phyloP scores from a whole-genome alignment of 208 protist species.

The Naegleria lovaniensis region DNA sequence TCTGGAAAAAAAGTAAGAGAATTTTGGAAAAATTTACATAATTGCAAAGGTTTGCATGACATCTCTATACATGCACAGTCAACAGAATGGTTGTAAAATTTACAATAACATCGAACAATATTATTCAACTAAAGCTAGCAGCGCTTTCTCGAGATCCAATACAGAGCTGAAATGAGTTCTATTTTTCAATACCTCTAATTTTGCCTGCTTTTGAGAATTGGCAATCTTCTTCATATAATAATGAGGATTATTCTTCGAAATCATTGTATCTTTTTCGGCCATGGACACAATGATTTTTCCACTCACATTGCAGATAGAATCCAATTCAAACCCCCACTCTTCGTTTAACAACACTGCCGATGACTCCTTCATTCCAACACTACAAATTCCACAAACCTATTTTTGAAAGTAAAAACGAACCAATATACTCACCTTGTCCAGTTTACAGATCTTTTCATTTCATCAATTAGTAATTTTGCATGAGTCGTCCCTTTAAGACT shows the following conservation, averaged over 20 bases:
- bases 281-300: background rate
- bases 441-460: background rate
- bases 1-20: too few species aligned
- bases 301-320: background rate
- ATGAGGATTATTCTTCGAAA: background rate
- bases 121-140: too few species aligned
- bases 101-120: too few species aligned
- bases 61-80: too few species aligned
- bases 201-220: background rate
- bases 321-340: background rate
- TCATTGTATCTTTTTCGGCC: background rate
- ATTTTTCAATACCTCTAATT: background rate
- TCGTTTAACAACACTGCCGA: background rate
- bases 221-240: background rate
- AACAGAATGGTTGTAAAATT: too few species aligned
- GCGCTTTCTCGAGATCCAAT: background rate
- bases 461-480: background rate
- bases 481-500: background rate
- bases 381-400: too few species aligned
- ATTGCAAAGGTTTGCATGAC: too few species aligned
- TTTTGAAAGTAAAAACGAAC: too few species aligned
- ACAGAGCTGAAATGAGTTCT: background rate
- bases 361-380: background rate
- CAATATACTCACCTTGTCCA: background rate
- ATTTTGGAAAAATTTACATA: too few species aligned